Evolutionary conservation across 1,139 yeast genomes (phyloP), one percentile per base, ranked within the genome.

Genomic region (Komagataea norvegica): DNA sequence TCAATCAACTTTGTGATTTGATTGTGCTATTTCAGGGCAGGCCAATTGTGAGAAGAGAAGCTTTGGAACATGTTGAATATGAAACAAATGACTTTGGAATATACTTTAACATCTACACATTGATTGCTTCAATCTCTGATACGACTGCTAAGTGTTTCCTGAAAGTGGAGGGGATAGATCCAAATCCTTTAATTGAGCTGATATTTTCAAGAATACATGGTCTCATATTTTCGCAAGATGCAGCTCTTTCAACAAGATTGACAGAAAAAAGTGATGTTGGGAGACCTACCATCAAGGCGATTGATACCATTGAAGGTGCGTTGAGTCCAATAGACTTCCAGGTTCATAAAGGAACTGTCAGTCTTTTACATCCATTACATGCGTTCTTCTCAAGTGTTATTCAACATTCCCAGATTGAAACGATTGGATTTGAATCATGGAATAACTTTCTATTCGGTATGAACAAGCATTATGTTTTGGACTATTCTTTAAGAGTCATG

Each of bases 41-140:
- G 36, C 84, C 94, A 1, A 81, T 84, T 0, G 64, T 87, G 52
- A 73, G 70, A 47, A 69, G 97, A 45, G 95, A 87, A 54, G 75
- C 77, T n/a, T 69, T 73, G 11, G 79, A 77, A 42, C 98, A 91
- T 57, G 87, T 91, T 10, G 96, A 89, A 55, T 91, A 84, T 55
- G 98, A 91, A 55, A 80, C 80, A 32, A 87, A 86, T 16, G 88
- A 84, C 38, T 89, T 91, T 68, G 79, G 91, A 0, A 75, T 85
- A 1, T 86, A 77, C 52, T 86, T 86, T 59, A 85, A 84, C 47
- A 79, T 88, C 23, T 77, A 82, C 45, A 85, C 78, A 55, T 80
- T 79, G 8, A 71, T 82, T 6, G 75, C 80, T 17, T 80, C 80
- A 38, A 73, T 80, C 51, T 72, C 78, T 0, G 85, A 79, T 42